Conservation (phyloP, 257 asterid genomes). For the Phtheirospermum japonicum region DNA sequence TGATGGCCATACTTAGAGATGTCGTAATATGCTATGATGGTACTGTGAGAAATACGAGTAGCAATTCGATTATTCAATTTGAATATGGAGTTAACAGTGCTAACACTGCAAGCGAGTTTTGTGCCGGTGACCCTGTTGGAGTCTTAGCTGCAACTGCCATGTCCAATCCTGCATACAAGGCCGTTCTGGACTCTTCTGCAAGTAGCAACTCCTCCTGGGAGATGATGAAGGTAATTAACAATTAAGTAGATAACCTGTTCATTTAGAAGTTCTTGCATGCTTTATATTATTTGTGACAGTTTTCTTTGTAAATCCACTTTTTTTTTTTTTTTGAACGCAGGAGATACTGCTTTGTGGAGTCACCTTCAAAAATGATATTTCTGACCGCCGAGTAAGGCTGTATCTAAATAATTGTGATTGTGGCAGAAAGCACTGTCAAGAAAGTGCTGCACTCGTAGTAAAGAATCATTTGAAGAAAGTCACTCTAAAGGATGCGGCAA, state of each 20-base stretch:
- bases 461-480: constrained; percentile 77
- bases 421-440: constrained; percentile 74
- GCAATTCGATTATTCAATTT: constrained; percentile 81
- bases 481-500: constrained; percentile 71
- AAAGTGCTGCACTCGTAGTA: constrained; percentile 62
- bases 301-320: constrained; percentile 15
- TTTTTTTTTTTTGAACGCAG: constrained; percentile 42
- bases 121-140: constrained; percentile 98
- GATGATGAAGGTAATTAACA: constrained; percentile 90
- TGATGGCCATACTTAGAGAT: constrained; percentile 97
- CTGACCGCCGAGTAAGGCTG: constrained; percentile 73
- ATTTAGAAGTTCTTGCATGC: constrained; percentile 15
- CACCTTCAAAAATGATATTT: constrained; percentile 67
- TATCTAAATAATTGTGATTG: constrained; percentile 75
- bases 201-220: constrained; percentile 97
- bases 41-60: constrained; percentile 76
- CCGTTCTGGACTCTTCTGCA: constrained; percentile 95
- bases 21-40: constrained; percentile 87
- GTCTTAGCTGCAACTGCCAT: constrained; percentile 98
- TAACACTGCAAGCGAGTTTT: constrained; percentile 59
- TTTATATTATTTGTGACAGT: background rate
- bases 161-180: constrained; percentile 99
- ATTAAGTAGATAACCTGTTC: constrained; percentile 21
- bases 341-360: constrained; percentile 88
- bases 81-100: constrained; percentile 72